Conservation (phyloP, 768 basidiomycete species). For the Pluteus cervinus region DNA sequence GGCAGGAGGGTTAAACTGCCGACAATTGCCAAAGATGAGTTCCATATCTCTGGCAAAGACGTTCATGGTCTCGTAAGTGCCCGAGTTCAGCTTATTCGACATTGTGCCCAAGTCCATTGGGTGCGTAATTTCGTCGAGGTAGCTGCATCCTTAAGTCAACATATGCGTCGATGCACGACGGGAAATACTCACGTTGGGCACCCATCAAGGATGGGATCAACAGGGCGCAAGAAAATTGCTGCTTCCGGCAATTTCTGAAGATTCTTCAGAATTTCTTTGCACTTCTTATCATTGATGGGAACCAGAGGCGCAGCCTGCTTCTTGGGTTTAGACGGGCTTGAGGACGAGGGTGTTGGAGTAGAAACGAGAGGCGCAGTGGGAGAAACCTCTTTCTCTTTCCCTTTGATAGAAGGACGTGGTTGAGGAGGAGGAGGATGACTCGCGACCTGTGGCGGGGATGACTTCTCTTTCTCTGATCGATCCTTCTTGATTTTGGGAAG, state of each 20-base stretch:
- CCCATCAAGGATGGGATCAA: constrained; percentile 77
- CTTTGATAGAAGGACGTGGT: constrained; percentile 48
- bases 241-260: constrained; percentile 61
- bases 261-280: constrained; percentile 60
- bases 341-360: constrained; percentile 2
- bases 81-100: constrained; percentile 53
- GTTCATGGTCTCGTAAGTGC: constrained; percentile 75
- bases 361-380: constrained; percentile 25
- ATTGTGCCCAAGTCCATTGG: constrained; percentile 97
- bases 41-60: constrained; percentile 75
- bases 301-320: constrained; percentile 30
- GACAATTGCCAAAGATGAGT: constrained; percentile 84
- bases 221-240: constrained; percentile 71
- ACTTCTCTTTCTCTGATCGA: too few species aligned
- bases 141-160: constrained; percentile 43
- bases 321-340: constrained; percentile 16
- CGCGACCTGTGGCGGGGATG: constrained; percentile 14
- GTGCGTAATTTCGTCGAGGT: constrained; percentile 83
- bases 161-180: too few species aligned
- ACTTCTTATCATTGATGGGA: constrained; percentile 79
- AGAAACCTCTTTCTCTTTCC: constrained; percentile 65
- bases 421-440: constrained; percentile 19
- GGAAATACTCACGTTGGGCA: constrained; percentile 76
- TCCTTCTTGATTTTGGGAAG: constrained; percentile 39
- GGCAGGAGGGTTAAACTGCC: constrained; percentile 82